Evolutionary conservation across 495 filamentous ascomycete species (phyloP).

Genomic region (Penicillium arizonense): DNA sequence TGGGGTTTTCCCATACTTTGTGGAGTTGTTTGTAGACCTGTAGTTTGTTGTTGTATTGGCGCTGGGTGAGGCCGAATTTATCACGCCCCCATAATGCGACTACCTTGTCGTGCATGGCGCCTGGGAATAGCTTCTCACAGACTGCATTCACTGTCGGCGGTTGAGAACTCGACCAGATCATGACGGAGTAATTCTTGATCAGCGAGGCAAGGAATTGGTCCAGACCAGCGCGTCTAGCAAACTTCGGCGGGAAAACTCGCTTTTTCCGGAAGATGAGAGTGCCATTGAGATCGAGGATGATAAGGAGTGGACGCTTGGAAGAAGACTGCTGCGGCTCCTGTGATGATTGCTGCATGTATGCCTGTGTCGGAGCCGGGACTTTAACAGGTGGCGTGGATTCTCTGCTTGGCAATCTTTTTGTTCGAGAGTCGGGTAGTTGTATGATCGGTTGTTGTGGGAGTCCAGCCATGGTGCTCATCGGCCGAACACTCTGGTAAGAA

Average conservation of each 20-base stretch:
- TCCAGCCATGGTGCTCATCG: slow-evolving; percentile 20
- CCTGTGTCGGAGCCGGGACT: slow-evolving; percentile 30
- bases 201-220: slow-evolving; percentile 64
- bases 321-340: slow-evolving; percentile 20
- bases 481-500: slow-evolving; percentile 4
- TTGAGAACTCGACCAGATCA: slow-evolving; percentile 88
- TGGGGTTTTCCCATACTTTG: slow-evolving; percentile 63
- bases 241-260: slow-evolving; percentile 45
- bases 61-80: slow-evolving; percentile 60
- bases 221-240: slow-evolving; percentile 61
- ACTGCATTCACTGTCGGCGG: slow-evolving; percentile 67
- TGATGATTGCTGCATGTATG: slow-evolving; percentile 46
- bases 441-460: not conserved
- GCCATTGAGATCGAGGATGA: slow-evolving; percentile 92
- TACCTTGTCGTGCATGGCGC: slow-evolving; percentile 42
- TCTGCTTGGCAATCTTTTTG: slow-evolving; percentile 6
- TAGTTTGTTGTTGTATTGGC: slow-evolving; percentile 66
- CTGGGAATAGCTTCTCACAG: slow-evolving; percentile 46
- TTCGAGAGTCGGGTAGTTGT: not conserved
- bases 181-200: slow-evolving; percentile 66
- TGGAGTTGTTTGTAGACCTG: slow-evolving; percentile 86
- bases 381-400: slow-evolving; percentile 11
- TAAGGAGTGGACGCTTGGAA: slow-evolving; percentile 54
- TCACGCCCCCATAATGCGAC: slow-evolving; percentile 81
- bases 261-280: slow-evolving; percentile 73